These are phyloP conservation scores for Metschnikowia hibisci DNA, from an alignment of 805 yeast genomes.

Conservation along the genomic window DNA sequence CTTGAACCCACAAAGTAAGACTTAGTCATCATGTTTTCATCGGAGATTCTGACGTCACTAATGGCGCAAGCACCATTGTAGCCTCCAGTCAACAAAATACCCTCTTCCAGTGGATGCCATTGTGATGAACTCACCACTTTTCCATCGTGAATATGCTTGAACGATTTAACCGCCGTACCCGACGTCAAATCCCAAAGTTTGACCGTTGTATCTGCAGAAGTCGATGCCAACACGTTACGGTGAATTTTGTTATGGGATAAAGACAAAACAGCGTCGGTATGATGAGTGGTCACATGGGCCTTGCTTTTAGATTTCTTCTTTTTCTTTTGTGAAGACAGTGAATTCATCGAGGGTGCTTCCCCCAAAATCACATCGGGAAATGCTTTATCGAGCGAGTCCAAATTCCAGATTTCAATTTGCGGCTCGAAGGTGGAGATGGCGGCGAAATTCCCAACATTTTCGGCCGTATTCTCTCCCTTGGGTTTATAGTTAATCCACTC, in stretches of 20 bases:
- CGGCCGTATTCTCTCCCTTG: slow-evolving; percentile 23
- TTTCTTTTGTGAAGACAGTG: slow-evolving; percentile 38
- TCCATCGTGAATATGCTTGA: slow-evolving; percentile 64
- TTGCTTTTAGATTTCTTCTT: slow-evolving; percentile 47
- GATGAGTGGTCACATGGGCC: slow-evolving; percentile 66
- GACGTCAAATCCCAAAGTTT: slow-evolving; percentile 89
- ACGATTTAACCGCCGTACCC: slow-evolving; percentile 73
- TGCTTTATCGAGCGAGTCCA: slow-evolving; percentile 87
- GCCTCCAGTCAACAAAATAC: slow-evolving; percentile 83
- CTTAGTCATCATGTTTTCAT: slow-evolving; percentile 55
- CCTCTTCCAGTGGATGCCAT: slow-evolving; percentile 72
- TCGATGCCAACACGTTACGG: slow-evolving; percentile 83
- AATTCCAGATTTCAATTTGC: slow-evolving; percentile 93
- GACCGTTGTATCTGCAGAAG: slow-evolving; percentile 92
- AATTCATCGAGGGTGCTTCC: slow-evolving; percentile 48
- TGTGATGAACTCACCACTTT: slow-evolving; percentile 81
- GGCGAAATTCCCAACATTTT: slow-evolving; percentile 79
- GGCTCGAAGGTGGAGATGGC: slow-evolving; percentile 98
- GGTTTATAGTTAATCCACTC: slow-evolving; percentile 90
- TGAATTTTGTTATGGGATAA: slow-evolving; percentile 77
- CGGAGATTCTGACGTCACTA: slow-evolving; percentile 78
- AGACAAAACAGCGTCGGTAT: slow-evolving; percentile 90
- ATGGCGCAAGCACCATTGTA: slow-evolving; percentile 81
- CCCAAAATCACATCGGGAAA: slow-evolving; percentile 94
- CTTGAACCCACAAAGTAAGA: slow-evolving; percentile 58